Evolutionary conservation across 768 basidiomycete genomes (phyloP).

Genomic region (Lentinula raphanica): DNA sequence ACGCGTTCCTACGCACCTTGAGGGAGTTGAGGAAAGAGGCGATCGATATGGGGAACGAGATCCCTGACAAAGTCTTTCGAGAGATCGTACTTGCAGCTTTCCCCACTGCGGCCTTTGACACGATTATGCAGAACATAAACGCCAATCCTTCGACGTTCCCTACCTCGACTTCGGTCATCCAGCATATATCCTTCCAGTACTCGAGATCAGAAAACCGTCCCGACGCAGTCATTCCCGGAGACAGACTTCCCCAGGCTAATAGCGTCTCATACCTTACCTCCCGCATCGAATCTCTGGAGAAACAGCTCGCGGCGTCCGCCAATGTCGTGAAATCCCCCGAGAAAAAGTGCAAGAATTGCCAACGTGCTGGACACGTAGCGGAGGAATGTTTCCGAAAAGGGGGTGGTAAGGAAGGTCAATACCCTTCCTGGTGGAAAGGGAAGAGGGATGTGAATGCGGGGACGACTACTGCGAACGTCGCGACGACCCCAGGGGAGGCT

Average conservation of each 20-base stretch:
- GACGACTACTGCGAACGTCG: background rate
- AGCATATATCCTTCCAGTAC: background rate
- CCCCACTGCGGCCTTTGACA: background rate
- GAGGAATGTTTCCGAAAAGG: conserved; percentile 21
- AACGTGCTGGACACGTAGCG: conserved; percentile 8
- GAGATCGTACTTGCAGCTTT: background rate
- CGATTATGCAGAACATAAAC: background rate
- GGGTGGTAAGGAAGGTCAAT: conserved; percentile 23
- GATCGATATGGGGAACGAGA: too few relatives aligned
- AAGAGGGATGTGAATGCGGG: background rate
- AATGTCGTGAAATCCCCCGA: too few relatives aligned
- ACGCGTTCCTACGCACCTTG: background rate
- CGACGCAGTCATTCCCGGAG: background rate
- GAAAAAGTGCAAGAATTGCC: conserved; percentile 17
- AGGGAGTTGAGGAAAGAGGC: background rate
- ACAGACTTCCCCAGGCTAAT: background rate
- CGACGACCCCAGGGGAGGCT: too few relatives aligned
- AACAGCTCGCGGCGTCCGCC: background rate
- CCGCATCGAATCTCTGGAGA: background rate
- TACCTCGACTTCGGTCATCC: background rate
- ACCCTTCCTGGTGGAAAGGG: conserved; percentile 11
- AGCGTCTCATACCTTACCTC: too few relatives aligned
- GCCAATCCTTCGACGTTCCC: background rate
- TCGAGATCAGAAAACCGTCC: background rate
- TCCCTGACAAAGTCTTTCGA: background rate